phyloP scores from a whole-genome alignment of 805 yeast genomes.

The Kazachstania psychrophila region DNA sequence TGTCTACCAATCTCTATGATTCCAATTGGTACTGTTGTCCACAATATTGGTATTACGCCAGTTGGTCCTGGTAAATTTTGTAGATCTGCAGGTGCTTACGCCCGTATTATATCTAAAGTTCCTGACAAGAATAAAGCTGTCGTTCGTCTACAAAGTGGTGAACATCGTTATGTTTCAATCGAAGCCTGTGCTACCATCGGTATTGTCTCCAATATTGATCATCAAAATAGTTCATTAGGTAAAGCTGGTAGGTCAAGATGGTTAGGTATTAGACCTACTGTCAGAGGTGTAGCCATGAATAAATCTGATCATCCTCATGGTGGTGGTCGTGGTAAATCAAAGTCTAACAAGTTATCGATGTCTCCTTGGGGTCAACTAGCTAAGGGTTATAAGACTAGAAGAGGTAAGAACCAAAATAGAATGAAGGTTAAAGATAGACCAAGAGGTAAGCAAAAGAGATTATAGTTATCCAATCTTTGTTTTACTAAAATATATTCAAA shows the following conservation, averaged over 20 bases:
- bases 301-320: constrained; percentile 97
- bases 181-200: constrained; percentile 93
- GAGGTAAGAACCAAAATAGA: constrained; percentile 76
- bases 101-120: constrained; percentile 71
- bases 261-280: constrained; percentile 88
- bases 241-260: constrained; percentile 94
- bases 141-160: constrained; percentile 81
- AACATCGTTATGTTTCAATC: constrained; percentile 78
- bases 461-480: too few relatives aligned
- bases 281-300: constrained; percentile 97
- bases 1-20: constrained; percentile 88
- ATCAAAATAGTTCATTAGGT: constrained; percentile 82
- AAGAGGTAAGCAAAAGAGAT: constrained; percentile 46
- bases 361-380: constrained; percentile 94
- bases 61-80: constrained; percentile 82
- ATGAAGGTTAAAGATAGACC: constrained; percentile 88
- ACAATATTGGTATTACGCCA: constrained; percentile 71
- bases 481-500: constrained; percentile 1
- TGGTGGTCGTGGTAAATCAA: constrained; percentile 99
- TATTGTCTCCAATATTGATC: constrained; percentile 84
- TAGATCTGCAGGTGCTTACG: constrained; percentile 91
- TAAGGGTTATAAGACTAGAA: constrained; percentile 91
- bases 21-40: constrained; percentile 88
- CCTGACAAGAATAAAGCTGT: constrained; percentile 65
- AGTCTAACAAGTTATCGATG: constrained; percentile 88